Evolutionary conservation across 108 stramenopile species (phyloP), one percentile per base, ranked within the genome.

Genomic region (Hondaea fermentalgiana): DNA sequence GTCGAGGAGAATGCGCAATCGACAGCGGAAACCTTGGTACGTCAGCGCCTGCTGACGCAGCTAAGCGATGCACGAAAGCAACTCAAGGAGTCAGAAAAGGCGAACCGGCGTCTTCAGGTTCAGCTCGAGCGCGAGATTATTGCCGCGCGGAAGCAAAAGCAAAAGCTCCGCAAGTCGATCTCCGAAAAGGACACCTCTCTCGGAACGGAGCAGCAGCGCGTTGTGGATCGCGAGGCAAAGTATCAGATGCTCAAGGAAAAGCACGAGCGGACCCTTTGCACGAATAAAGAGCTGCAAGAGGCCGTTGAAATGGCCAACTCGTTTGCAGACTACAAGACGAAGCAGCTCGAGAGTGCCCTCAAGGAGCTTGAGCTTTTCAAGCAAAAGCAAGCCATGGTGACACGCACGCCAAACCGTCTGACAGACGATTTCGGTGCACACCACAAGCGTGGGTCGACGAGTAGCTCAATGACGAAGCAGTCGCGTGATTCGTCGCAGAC

Each of bases 281-380:
- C 76, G 16, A 83, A 83, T 3, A 83, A 83, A 45, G 76, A 83
- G 51, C 76, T 83, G 43, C 45, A 83, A 45, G 76, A 83, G 45
- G 76, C 76, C 51, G 76, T 83, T 23, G 76, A 83, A 23, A 53
- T 53, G 51, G 76, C 76, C 45, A 83, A 83, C 28, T 83, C 76
- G n/a, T 83, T 83, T 23, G 76, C 76, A 16, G 76, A 83, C 25
- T 83, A 83, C 23, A 83, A 83, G 51, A 12, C 76, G 19, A 47
- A 53, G 49, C 49, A 83, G 51, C 76, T 53, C 51, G 51, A 53
- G 45, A 83, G 51, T 16, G 51, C 51, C 0, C 19, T 83, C 23
- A 25, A 23, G 25, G 76, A 83, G 76, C 25, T 69, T 12, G 64
- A 69, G 14, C 55, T 57, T 16, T 14, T 57, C 55, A 57, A 57